These are phyloP conservation scores for Cordyceps javanica DNA, from an alignment of 2,329 filamentous ascomycete genomes.

Conservation along the genomic window DNA sequence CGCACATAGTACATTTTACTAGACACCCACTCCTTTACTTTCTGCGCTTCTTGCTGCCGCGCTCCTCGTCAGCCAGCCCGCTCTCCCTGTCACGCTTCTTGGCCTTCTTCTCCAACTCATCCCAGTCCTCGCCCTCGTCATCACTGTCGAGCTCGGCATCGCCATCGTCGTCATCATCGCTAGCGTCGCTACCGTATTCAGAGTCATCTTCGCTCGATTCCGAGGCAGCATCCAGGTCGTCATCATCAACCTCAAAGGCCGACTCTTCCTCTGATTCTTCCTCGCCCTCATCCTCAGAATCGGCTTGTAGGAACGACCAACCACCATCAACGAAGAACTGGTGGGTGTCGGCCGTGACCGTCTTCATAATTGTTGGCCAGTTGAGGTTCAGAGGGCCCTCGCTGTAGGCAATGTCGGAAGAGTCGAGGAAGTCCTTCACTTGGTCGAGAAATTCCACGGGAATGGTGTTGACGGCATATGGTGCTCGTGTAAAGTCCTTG, in stretches of 20 bases:
- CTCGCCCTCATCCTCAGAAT: slow-evolving; percentile 78
- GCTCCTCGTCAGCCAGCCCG: slow-evolving; percentile 59
- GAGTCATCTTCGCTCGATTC: slow-evolving; percentile 76
- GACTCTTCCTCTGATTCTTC: slow-evolving; percentile 84
- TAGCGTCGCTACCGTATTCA: slow-evolving; percentile 87
- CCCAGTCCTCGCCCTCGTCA: slow-evolving; percentile 84
- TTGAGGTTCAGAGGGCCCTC: slow-evolving; percentile 97
- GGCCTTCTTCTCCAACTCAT: slow-evolving; percentile 87
- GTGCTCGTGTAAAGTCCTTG: slow-evolving; percentile 89
- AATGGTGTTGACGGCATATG: slow-evolving; percentile 95
- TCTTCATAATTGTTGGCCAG: slow-evolving; percentile 99
- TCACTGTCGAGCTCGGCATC: slow-evolving; percentile 58
- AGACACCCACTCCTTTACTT: slow-evolving; percentile 20
- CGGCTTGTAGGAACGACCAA: slow-evolving; percentile 85
- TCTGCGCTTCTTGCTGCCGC: slow-evolving; percentile 52
- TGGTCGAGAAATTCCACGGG: slow-evolving; percentile 90
- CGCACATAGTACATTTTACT: background rate
- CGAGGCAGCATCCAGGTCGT: slow-evolving; percentile 75
- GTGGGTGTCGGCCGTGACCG: slow-evolving; percentile 87
- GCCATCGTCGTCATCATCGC: slow-evolving; percentile 70
- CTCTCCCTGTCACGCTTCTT: slow-evolving; percentile 72
- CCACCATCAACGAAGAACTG: slow-evolving; percentile 93
- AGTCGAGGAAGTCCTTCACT: slow-evolving; percentile 97
- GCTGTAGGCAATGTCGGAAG: slow-evolving; percentile 86
- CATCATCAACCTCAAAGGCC: slow-evolving; percentile 85